Evolutionary conservation across 2,329 filamentous ascomycete genomes (phyloP), one percentile per base, ranked within the genome.

Genomic region (Clonostachys chloroleuca): DNA sequence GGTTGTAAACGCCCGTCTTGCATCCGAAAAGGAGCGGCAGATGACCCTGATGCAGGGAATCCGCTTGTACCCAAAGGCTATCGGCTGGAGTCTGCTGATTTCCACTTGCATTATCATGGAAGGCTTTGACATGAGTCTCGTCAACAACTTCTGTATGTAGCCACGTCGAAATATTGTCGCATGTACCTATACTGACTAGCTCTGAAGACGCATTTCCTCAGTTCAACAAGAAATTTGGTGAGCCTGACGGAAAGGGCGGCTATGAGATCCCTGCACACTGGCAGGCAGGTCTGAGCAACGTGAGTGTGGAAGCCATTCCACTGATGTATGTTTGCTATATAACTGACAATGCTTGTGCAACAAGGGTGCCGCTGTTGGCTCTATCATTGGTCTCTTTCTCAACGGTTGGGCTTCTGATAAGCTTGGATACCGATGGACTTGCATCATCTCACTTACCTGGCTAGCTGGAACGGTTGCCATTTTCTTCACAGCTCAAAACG

Each of bases 241-340:
- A 39, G 12, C 24, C 39, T 6, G 37, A 57, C 35, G 57, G 57
- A 46, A 43, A 44, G 4, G 17, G 33, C 7, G 45, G 18, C 39
- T 47, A 47, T 34, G 35, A 34, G 40, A 40, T 47, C 34, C 24
- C 34, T 13, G 35, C 40, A 13, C 34, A 47, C 16, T 73, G 71
- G 71, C 69, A 73, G 51, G 61, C 66, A 6, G 68, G 60, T 5
- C 54, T 74, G 5, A 67, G 65, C 40, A 78, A 77, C 42, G 24
- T 30, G 24, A 30, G 24, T 30, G 24, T 30, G 76, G 69, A 10
- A 66, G 69, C 0, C 63, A 70, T 5, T 30, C 7, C 2, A 30
- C 8, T 30, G 24, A 10, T 10, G 3, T 10, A 30, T 6, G 9
- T 2, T 10, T 30, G 24, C 24, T 6, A 30, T 30, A 2, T 10